Base-by-base conservation (phyloP, 179 eudicot genomes). In the Sideroxylon spinosum region DNA sequence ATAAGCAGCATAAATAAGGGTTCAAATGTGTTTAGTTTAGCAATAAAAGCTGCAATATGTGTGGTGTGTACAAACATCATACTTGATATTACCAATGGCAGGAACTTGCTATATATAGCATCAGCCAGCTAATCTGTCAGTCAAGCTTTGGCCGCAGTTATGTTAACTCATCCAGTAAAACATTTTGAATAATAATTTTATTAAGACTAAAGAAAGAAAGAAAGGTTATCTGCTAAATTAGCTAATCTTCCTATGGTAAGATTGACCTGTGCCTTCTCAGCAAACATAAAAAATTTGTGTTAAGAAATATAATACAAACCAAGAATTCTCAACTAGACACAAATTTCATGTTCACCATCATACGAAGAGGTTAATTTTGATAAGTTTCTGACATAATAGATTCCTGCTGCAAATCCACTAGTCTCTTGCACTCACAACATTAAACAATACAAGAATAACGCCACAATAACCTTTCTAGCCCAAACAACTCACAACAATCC, bases 291-390 rank as follows among this genome's bases (percentile, higher is more conserved):
- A 59, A 59, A 50, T 23, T 17, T 19, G 25, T 22, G 28, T 22
- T 17, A n/a, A 52, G 56, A 10, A 52, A 60, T 60, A 63, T 9
- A 7, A 73, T 32, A 4, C 3, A 73, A n/a, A 70, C 29, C 11
- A 13, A 52, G 16, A 52, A 52, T 6, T 13, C 56, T 9, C 56
- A 52, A 9, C 14, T 0, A 52, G 56, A 52, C 12, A 52, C 13
- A 48, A 48, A 70, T 48, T 70, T 66, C 69, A 66, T 66, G 7
- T 28, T 66, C 69, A 71, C 17, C 29, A 50, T 48, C 74, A 71
- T 49, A 50, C n/a, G 8, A 6, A 71, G 74, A 50, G 28, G 59
- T 7, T 46, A 46, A 49, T 23, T 25, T 23, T 9, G 3, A 71
- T 71, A 26, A 52, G 32, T 11, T 2, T 49, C 10, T 4, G n/a